phyloP scores from a whole-genome alignment of 768 basidiomycete species.

The Naganishia antarctica region DNA sequence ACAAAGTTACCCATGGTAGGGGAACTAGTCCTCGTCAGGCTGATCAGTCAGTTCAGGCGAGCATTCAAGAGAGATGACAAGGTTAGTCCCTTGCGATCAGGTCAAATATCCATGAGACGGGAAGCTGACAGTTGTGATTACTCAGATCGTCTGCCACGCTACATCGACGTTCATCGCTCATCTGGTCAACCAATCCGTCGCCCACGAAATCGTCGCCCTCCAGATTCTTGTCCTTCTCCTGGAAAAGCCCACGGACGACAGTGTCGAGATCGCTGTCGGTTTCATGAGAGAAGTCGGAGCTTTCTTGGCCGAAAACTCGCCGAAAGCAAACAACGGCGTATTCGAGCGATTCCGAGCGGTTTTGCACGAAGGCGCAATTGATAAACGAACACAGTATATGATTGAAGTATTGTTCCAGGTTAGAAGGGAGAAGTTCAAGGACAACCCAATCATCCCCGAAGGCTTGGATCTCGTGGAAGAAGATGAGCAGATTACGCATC shows the following conservation, averaged over 20 bases:
- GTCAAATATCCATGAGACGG: too few relatives aligned
- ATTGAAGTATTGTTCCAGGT: constrained; percentile 99
- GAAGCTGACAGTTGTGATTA: constrained; percentile 5
- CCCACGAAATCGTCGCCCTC: constrained; percentile 87
- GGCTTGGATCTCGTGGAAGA: constrained; percentile 95
- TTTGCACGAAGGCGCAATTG: constrained; percentile 88
- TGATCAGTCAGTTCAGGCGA: constrained; percentile 90
- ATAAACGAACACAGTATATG: constrained; percentile 98
- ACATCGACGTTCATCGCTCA: constrained; percentile 85
- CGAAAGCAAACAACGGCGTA: constrained; percentile 88
- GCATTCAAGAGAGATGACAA: constrained; percentile 97
- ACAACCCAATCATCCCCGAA: constrained; percentile 89
- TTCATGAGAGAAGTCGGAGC: constrained; percentile 97
- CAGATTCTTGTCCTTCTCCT: constrained; percentile 93
- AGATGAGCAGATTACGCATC: constrained; percentile 95
- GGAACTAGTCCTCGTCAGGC: constrained; percentile 77
- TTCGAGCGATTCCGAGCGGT: constrained; percentile 96
- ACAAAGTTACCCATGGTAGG: constrained; percentile 95
- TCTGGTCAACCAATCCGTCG: constrained; percentile 87
- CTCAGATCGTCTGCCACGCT: constrained; percentile 86
- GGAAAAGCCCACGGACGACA: constrained; percentile 92
- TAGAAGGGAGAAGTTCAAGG: constrained; percentile 97
- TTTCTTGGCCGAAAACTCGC: constrained; percentile 84
- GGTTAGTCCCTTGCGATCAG: constrained; percentile 53
- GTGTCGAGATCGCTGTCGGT: constrained; percentile 95